phyloP scores from a whole-genome alignment of 2,329 filamentous ascomycete species.

The Rugonectria rugulosa region DNA sequence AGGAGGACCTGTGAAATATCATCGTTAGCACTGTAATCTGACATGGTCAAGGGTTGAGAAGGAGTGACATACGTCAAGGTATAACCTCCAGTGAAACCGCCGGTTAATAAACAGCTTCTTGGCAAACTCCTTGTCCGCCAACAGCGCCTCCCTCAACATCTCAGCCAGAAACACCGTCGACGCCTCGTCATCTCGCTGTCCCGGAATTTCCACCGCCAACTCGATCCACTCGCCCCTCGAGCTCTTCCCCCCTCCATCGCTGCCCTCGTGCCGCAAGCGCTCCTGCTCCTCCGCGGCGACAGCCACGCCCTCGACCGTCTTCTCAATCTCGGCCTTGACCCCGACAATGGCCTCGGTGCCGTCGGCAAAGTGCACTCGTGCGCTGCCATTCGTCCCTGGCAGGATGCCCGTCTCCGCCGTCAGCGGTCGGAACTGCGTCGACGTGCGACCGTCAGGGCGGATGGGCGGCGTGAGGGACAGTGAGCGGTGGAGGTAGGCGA shows the following conservation, averaged over 20 bases:
- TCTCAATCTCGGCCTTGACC: conserved; percentile 93
- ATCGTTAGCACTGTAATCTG: conserved; percentile 9
- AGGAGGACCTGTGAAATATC: conserved; percentile 74
- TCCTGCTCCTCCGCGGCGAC: conserved; percentile 40
- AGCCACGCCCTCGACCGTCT: conserved; percentile 54
- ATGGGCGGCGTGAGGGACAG: conserved; percentile 84
- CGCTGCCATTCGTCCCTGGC: conserved; percentile 89
- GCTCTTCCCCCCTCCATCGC: conserved; percentile 48
- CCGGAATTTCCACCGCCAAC: conserved; percentile 89
- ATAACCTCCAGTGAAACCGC: conserved; percentile 95
- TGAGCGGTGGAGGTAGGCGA: conserved; percentile 91
- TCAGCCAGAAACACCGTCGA: conserved; percentile 85
- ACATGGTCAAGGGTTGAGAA: background rate
- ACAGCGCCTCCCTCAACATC: conserved; percentile 87
- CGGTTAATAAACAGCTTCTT: conserved; percentile 85
- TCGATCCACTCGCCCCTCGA: conserved; percentile 81
- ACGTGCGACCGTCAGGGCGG: conserved; percentile 83
- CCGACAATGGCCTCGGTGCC: conserved; percentile 96
- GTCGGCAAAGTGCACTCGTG: conserved; percentile 91
- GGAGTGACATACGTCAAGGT: conserved; percentile 79
- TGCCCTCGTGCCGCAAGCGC: conserved; percentile 47
- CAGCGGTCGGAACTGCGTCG: conserved; percentile 89
- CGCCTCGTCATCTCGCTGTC: conserved; percentile 88
- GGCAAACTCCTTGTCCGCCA: conserved; percentile 73
- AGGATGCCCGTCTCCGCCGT: conserved; percentile 90